Evolutionary conservation across 495 filamentous ascomycete species (phyloP), one percentile per base, ranked within the genome.

Genomic region (Rostrohypoxylon terebratum): DNA sequence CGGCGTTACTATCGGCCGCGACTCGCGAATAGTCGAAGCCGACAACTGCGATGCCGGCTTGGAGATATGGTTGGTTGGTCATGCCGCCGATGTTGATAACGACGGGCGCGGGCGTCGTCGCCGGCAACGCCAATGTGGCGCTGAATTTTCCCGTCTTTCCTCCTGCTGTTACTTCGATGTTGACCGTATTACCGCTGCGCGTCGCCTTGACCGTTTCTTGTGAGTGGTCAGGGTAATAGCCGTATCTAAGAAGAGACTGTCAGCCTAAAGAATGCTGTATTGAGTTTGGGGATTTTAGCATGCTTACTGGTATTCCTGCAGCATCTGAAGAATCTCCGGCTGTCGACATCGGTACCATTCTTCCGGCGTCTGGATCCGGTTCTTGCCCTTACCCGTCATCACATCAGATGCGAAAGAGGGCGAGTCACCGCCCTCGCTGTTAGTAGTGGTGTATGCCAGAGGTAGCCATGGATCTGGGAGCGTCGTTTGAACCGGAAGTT

Each of bases 71-170:
- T 71, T 82, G 80, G 77, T 85, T 85, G 57, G 81, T 79, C 76
- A 86, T 87, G 25, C 85, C 85, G 33, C 85, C 85, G 65, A 87
- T 86, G 54, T 85, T 83, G 67, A 87, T 87, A 2, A 87, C 83
- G 8, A 87, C 84, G 16, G 85, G 83, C 1, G 81, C 84, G 33
- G 79, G 79, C 42, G 77, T 79, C 6, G 66, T 70, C 16, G 78
- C 72, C 1, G 85, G 85, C 44, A 86, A 72, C 21, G 79, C 73
- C 18, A 86, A 50, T 6, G 80, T 83, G 6, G 84, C 84, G 58
- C 76, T 77, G 75, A 87, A 85, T 14, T 68, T 79, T 20, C 80
- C 82, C 40, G 75, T 81, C 77, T 85, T 86, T 6, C 80, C 81
- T 14, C 80, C 83, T 0, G 80, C 84, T 11, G 82, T 81, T 25